These are phyloP conservation scores for Fusarium compactum DNA, from an alignment of 2,329 filamentous ascomycete genomes.

Conservation along the genomic window DNA sequence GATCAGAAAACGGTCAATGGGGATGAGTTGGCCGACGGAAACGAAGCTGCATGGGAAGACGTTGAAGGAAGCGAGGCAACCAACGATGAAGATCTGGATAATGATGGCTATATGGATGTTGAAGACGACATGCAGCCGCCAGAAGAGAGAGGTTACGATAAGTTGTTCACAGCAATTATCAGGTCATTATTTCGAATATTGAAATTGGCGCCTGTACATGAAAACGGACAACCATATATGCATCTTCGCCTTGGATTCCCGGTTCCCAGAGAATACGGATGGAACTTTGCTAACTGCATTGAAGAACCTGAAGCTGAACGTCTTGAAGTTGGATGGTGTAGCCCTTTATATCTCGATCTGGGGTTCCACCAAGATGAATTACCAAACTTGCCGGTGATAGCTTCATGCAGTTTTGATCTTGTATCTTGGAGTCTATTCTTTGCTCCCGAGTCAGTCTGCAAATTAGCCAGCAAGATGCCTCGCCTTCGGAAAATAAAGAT, in stretches of 20 bases:
- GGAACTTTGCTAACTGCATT: background rate
- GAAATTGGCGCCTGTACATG: constrained; percentile 6
- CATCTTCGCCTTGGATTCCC: constrained; percentile 8
- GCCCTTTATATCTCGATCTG: constrained; percentile 6
- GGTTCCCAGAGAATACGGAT: constrained; percentile 8
- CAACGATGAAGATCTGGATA: background rate
- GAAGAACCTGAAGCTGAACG: constrained; percentile 12
- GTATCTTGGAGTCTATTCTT: constrained; percentile 21
- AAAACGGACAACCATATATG: constrained; percentile 14
- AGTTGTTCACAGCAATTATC: background rate
- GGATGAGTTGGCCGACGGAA: background rate
- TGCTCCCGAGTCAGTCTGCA: background rate
- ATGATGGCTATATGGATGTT: background rate
- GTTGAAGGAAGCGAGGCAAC: background rate
- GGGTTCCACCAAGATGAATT: background rate
- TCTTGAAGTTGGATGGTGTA: background rate
- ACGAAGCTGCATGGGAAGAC: background rate
- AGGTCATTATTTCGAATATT: constrained; percentile 2
- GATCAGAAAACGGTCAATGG: background rate
- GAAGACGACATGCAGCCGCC: background rate
- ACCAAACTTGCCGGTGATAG: constrained; percentile 5
- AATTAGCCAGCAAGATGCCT: constrained; percentile 12
- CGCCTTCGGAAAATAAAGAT: constrained; percentile 2
- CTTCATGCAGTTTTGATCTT: constrained; percentile 9
- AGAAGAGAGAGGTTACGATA: constrained; percentile 11